These are phyloP conservation scores for Flaveria linearis DNA, from an alignment of 129 eudicot species.

Conservation along the genomic window DNA sequence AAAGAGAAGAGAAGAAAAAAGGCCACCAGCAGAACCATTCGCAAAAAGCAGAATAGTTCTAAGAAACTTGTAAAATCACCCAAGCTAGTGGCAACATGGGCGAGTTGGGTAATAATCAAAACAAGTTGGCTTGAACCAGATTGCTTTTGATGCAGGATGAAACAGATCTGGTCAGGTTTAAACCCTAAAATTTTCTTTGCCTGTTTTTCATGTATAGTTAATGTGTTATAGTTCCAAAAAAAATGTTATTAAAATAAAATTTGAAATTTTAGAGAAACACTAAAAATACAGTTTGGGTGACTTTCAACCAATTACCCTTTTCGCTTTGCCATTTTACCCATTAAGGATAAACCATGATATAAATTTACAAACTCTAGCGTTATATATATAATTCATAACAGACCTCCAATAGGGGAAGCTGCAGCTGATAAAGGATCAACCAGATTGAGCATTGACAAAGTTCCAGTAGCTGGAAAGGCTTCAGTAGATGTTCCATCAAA, in stretches of 20 bases:
- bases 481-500: constrained; percentile 97
- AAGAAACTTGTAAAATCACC: background rate
- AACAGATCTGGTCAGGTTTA: background rate
- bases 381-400: constrained; percentile 5
- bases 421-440: constrained; percentile 97
- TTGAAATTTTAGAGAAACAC: background rate
- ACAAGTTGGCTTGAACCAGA: no score
- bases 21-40: background rate
- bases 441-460: constrained; percentile 86
- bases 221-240: background rate
- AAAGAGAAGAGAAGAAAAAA: no score
- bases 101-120: background rate
- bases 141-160: background rate
- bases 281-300: background rate
- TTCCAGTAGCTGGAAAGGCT: constrained; percentile 78
- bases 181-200: background rate
- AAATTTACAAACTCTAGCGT: background rate
- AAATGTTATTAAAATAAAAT: background rate
- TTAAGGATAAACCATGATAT: background rate
- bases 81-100: background rate
- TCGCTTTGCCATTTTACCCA: background rate
- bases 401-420: constrained; percentile 98
- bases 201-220: background rate
- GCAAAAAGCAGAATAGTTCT: background rate
- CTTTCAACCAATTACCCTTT: background rate